Evolutionary conservation across 129 eudicot species (phyloP).

Genomic region (Silybum marianum): DNA sequence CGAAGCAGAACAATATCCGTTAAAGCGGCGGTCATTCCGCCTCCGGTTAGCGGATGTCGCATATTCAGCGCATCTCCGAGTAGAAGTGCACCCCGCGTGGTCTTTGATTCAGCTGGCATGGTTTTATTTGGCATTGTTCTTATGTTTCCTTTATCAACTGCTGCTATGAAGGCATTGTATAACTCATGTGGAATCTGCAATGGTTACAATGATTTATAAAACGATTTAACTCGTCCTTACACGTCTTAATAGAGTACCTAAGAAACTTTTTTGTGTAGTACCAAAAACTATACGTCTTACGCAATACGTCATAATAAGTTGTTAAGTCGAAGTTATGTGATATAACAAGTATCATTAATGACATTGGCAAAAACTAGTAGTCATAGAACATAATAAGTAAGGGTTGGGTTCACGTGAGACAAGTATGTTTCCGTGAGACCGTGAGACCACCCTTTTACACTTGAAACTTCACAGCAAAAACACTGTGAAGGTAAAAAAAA

Average conservation of each 20-base stretch:
- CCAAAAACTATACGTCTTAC: background rate
- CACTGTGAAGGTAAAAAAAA: too few species aligned
- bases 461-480: too few species aligned
- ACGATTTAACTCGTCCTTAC: background rate
- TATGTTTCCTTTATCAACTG: constrained; percentile 49
- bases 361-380: too few species aligned
- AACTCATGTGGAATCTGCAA: constrained; percentile 53
- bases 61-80: constrained; percentile 60
- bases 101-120: constrained; percentile 57
- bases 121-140: constrained; percentile 51
- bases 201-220: background rate
- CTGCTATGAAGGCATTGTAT: constrained; percentile 36
- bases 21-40: constrained; percentile 63
- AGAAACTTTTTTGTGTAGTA: background rate
- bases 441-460: too few species aligned
- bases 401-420: too few species aligned
- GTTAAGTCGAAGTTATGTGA: background rate
- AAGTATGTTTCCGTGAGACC: too few species aligned
- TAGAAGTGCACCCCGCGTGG: constrained; percentile 53
- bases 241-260: background rate
- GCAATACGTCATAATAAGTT: too few species aligned
- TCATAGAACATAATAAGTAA: too few species aligned
- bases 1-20: constrained; percentile 54
- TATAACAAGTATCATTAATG: too few species aligned
- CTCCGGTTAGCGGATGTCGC: constrained; percentile 63